Evolutionary conservation across 495 filamentous ascomycete species (phyloP).

Genomic region (Pseudomonodictys pantanalensis): DNA sequence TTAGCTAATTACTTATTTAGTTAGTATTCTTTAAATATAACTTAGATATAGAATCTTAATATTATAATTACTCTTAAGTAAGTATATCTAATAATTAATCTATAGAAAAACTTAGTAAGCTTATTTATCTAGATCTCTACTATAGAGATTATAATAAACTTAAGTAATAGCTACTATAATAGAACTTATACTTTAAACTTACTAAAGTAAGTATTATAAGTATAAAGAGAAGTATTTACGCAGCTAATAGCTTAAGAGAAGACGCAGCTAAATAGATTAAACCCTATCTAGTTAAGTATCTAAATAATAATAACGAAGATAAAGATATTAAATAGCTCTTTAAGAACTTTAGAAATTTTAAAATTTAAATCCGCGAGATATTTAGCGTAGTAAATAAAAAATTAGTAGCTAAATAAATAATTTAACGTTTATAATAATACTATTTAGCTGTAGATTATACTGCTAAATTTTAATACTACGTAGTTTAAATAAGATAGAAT

Average conservation of each 20-base stretch:
- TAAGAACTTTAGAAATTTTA: background rate
- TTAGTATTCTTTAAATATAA: background rate
- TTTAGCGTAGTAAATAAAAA: background rate
- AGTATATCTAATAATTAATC: background rate
- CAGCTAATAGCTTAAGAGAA: background rate
- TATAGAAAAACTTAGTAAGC: background rate
- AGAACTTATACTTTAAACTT: background rate
- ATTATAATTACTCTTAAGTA: background rate
- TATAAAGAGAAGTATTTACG: background rate
- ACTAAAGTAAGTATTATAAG: background rate
- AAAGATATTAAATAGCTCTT: background rate
- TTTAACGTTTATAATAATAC: background rate
- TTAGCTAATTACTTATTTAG: background rate
- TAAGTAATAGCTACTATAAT: background rate
- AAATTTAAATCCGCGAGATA: background rate
- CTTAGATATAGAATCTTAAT: background rate
- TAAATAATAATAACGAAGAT: background rate
- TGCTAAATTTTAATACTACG: background rate
- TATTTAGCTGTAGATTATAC: background rate
- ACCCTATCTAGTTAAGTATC: background rate
- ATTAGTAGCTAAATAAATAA: background rate
- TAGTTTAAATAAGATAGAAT: background rate
- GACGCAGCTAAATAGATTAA: background rate
- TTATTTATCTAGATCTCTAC: background rate
- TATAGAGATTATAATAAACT: background rate